Base-by-base conservation (phyloP, 148 eudicot genomes). In the Linanthus parryae region DNA sequence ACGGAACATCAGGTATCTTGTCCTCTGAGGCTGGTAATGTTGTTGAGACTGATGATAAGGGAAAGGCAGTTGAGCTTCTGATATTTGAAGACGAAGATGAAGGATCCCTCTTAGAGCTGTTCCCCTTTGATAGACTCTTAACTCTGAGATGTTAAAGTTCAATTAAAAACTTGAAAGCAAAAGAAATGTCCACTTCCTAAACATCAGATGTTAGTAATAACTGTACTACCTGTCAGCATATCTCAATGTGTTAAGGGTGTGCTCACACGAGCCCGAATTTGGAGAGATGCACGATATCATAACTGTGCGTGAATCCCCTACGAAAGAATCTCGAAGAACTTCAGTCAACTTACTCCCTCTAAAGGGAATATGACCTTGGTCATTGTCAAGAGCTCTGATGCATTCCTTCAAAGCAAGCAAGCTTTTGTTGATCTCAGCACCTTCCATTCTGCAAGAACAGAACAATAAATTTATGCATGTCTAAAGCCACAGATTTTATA, bases 201-300 rank as follows among this genome's bases (percentile, higher is more conserved):
- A 2, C 11, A 33, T 12, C 6, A 18, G 3, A 11, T 37, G 9
- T 12, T 35, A 1, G 12, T 2, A 19, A 27, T 14, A 36, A 27
- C 27, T 12, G 35, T 41, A 48, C 35, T 66, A 84, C 94, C 94
- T 81, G 82, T 84, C 88, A 33, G 94, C 94, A 68, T 84, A 84
- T 84, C 94, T 65, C 36, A 84, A 73, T 49, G 88, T 84, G 73
- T 84, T 84, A 27, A 84, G 88, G 30, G 88, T 84, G 61, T 84
- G 94, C 64, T 84, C 88, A 66, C 94, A 84, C 4, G 88, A 84
- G 19, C 88, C 94, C 9, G 88, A 73, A 64, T 73, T 81, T 34
- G 94, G 94, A 51, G 94, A 84, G 52, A 81, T 65, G 75, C 88
- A 84, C 27, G 94, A 84, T 62, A 84, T 84, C 94, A 84, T 84